phyloP scores from a whole-genome alignment of 768 basidiomycete species.

The Sporobolomyces roseus region DNA sequence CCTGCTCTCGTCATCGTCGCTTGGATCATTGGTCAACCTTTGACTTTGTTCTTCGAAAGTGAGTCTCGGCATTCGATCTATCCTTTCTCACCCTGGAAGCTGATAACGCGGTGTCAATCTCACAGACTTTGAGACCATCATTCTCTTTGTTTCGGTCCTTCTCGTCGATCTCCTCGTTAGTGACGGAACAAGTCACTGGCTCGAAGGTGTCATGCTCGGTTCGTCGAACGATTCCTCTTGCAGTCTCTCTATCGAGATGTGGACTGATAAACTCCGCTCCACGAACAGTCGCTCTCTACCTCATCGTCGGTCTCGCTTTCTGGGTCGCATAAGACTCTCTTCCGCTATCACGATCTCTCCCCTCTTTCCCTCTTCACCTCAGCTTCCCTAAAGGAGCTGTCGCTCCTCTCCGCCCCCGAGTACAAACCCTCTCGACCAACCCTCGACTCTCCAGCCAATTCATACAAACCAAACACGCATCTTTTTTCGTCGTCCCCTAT shows the following conservation, averaged over 20 bases:
- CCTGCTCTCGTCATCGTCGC: slow-evolving; percentile 83
- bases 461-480: too few relatives aligned
- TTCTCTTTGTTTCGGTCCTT: slow-evolving; percentile 79
- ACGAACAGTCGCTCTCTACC: slow-evolving; percentile 59
- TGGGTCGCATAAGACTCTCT: slow-evolving; percentile 40
- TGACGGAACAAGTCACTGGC: slow-evolving; percentile 84
- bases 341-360: not conserved
- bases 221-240: slow-evolving; percentile 9
- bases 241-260: not conserved
- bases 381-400: too few relatives aligned
- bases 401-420: too few relatives aligned
- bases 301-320: slow-evolving; percentile 72
- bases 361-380: not conserved
- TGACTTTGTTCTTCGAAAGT: slow-evolving; percentile 46
- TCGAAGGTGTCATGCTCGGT: slow-evolving; percentile 76
- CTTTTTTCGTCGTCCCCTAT: too few relatives aligned
- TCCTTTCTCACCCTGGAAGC: not conserved
- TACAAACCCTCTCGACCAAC: too few relatives aligned
- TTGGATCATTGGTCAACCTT: slow-evolving; percentile 59
- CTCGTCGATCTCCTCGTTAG: slow-evolving; percentile 69
- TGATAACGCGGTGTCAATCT: slow-evolving; percentile 47
- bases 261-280: not conserved
- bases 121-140: slow-evolving; percentile 75
- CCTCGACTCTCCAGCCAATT: too few relatives aligned
- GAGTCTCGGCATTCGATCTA: not conserved